Evolutionary conservation across 2,329 filamentous ascomycete genomes (phyloP), one percentile per base, ranked within the genome.

Genomic region (Colletotrichum lindemuthianum): DNA sequence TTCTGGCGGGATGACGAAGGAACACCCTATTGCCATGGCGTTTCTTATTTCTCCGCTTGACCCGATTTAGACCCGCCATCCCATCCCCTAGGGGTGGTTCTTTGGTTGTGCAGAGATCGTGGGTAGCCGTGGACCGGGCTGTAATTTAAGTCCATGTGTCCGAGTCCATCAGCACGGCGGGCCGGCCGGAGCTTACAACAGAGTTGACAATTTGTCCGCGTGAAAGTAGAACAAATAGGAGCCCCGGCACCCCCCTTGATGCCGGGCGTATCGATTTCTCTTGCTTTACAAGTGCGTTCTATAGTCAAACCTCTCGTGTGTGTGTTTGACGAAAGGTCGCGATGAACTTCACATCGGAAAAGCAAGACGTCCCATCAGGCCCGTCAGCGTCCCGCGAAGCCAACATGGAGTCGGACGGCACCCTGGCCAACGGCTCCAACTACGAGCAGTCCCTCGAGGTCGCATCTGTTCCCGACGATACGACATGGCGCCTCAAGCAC

Each of bases 401-500:
- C 60, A 59, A 45, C 60, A 67, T 67, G 64, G 60, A 67, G 41
- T 67, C 64, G 37, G 64, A 67, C 43, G 64, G 60, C 47, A 67
- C 60, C 24, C 60, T 65, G 13, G 43, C 16, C 36, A 45, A 44
- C 47, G 61, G 51, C 44, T 65, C 61, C 51, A 57, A 59, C 39
- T 65, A 65, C 24, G 60, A 67, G 64, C 64, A 47, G 32, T 67
- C 64, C 15, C 33, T 67, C 11, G 60, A 65, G 24, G 45, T 60
- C 32, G 24, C 7, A 40, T 33, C 15, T 9, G 6, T 61, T 43
- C 51, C 9, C 76, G 82, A 45, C 24, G 45, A 65, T 16, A 36
- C 33, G 34, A 65, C 58, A 56, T 86, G 84, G 84, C 68, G 73
- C 7, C 69, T 87, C 68, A 83, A 85, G 72, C 74, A 79, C 12